Conservation (phyloP, 1,284 basidiomycete genomes). For the Agaricales sp. region DNA sequence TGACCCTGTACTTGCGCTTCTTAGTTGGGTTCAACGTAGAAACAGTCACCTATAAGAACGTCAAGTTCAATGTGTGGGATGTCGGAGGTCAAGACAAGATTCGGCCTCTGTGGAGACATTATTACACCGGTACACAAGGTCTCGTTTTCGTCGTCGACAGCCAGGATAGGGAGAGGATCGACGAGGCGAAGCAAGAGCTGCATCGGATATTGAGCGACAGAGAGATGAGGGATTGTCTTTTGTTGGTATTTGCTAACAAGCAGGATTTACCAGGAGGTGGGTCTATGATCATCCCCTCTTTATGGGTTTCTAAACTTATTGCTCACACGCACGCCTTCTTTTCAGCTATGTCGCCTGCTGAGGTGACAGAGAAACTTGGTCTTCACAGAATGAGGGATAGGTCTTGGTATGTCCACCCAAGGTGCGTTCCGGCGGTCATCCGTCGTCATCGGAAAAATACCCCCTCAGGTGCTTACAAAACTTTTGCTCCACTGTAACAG, state of each 20-base stretch:
- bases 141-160: slow-evolving; percentile 95
- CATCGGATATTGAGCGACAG: slow-evolving; percentile 95
- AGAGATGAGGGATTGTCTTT: slow-evolving; percentile 96
- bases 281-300: too few relatives aligned
- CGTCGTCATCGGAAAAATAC: slow-evolving; percentile 3
- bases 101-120: slow-evolving; percentile 96
- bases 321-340: slow-evolving; percentile 8
- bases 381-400: slow-evolving; percentile 94
- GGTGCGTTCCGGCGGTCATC: slow-evolving; percentile 39
- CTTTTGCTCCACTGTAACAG: too few relatives aligned
- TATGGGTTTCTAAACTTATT: slow-evolving; percentile 3
- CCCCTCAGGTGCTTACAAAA: not conserved
- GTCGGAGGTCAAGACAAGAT: slow-evolving; percentile 99
- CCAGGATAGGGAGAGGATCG: slow-evolving; percentile 89
- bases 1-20: not conserved
- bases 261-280: slow-evolving; percentile 95
- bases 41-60: slow-evolving; percentile 99
- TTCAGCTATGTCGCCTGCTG: slow-evolving; percentile 96
- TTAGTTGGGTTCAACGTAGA: slow-evolving; percentile 97
- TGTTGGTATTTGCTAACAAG: slow-evolving; percentile 99
- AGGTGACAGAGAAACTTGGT: slow-evolving; percentile 96
- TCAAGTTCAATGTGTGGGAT: slow-evolving; percentile 99
- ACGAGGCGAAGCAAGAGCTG: slow-evolving; percentile 93
- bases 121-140: slow-evolving; percentile 98
- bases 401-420: slow-evolving; percentile 98